Conservation (phyloP, 441 rosid species). For the Erodium moschatum region DNA sequence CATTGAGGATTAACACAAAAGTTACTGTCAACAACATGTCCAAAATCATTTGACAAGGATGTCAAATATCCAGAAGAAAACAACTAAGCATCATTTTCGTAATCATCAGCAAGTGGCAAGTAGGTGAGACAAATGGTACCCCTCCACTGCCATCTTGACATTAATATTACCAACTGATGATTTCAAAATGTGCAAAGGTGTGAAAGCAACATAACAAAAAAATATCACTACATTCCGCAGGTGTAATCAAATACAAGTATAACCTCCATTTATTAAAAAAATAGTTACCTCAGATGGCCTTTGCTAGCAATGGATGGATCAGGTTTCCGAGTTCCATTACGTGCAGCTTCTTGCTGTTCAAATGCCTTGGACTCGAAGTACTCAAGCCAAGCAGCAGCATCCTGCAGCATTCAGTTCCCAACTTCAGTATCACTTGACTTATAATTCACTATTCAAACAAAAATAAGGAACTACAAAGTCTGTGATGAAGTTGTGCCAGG, state of each 20-base stretch:
- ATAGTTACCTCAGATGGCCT: slow-evolving; percentile 63
- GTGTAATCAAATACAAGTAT: not conserved
- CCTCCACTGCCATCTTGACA: not conserved
- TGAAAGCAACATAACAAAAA: not conserved
- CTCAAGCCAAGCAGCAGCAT: slow-evolving; percentile 84
- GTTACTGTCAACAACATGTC: not conserved
- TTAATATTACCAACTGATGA: not conserved
- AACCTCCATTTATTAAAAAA: not conserved
- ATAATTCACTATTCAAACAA: not conserved
- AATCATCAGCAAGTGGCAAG: not conserved
- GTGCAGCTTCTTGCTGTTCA: slow-evolving; percentile 85
- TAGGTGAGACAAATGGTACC: not conserved
- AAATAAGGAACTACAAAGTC: not conserved
- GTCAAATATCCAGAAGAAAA: too few relatives aligned
- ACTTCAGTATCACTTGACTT: not conserved
- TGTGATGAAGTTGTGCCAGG: slow-evolving; percentile 1
- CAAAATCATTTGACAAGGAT: too few relatives aligned
- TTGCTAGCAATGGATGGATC: slow-evolving; percentile 81
- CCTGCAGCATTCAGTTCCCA: slow-evolving; percentile 32
- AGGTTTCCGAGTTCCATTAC: slow-evolving; percentile 72
- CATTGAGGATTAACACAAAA: not conserved
- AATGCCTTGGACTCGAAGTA: slow-evolving; percentile 74
- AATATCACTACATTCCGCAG: not conserved
- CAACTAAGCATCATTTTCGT: not conserved
- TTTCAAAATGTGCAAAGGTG: not conserved